phyloP scores from a whole-genome alignment of 176 grass and related monocot genomes.

The Cymbopogon citratus region DNA sequence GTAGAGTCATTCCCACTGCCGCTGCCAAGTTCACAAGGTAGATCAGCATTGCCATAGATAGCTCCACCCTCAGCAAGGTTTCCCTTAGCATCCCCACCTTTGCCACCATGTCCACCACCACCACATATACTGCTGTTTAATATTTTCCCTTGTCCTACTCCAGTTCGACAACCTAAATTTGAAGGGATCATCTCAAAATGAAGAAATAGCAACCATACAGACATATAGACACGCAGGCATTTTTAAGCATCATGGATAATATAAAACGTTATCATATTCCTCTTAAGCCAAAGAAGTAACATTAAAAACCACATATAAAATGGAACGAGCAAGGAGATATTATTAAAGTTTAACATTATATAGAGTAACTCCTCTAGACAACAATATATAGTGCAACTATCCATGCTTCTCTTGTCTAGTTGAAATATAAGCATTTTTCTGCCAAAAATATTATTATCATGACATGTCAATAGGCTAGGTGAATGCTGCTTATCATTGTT shows the following conservation, averaged over 20 bases:
- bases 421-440: neutral
- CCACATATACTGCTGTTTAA: slow-evolving; percentile 58
- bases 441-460: neutral
- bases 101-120: slow-evolving; percentile 95
- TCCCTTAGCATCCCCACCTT: slow-evolving; percentile 65
- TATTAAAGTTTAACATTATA: neutral
- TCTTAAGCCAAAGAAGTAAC: slow-evolving; percentile 4
- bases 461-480: neutral
- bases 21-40: slow-evolving; percentile 97
- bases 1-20: slow-evolving; percentile 87
- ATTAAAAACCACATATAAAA: neutral
- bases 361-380: neutral
- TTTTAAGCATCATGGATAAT: neutral
- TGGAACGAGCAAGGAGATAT: neutral
- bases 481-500: slow-evolving; percentile 6
- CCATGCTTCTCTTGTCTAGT: neutral
- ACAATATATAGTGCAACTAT: neutral
- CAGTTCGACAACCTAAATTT: slow-evolving; percentile 80
- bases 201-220: neutral
- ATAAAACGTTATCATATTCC: neutral
- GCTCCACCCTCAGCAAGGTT: slow-evolving; percentile 54
- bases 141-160: slow-evolving; percentile 72
- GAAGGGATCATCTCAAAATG: neutral
- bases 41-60: slow-evolving; percentile 72
- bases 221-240: neutral